These are phyloP conservation scores for Trichophyton benhamiae DNA, from an alignment of 2,329 filamentous ascomycete species.

Conservation along the genomic window DNA sequence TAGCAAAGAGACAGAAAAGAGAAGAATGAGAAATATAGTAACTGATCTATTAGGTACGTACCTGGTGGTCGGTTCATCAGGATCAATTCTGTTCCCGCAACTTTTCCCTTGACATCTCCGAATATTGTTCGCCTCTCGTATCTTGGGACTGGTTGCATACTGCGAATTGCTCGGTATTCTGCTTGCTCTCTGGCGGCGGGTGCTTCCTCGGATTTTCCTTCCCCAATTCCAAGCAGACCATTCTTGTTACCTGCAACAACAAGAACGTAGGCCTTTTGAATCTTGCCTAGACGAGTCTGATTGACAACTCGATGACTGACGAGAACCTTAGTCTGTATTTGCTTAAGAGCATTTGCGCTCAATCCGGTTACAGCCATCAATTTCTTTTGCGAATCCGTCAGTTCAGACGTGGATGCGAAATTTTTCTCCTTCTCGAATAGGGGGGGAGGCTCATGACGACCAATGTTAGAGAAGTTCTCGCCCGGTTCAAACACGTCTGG, in stretches of 20 bases:
- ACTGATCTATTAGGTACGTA: slow-evolving; percentile 35
- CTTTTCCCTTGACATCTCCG: slow-evolving; percentile 70
- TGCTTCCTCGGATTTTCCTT: slow-evolving; percentile 72
- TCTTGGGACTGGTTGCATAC: slow-evolving; percentile 80
- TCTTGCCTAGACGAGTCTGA: slow-evolving; percentile 93
- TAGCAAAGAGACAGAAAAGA: background rate
- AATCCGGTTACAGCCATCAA: slow-evolving; percentile 48
- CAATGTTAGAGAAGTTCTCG: slow-evolving; percentile 21
- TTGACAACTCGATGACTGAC: slow-evolving; percentile 67
- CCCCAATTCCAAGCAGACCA: slow-evolving; percentile 75
- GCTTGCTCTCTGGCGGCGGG: slow-evolving; percentile 59
- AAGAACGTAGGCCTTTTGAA: slow-evolving; percentile 61
- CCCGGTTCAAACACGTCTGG: slow-evolving; percentile 40
- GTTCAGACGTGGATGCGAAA: slow-evolving; percentile 9
- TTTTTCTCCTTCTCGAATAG: slow-evolving; percentile 18
- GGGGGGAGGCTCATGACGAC: slow-evolving; percentile 15
- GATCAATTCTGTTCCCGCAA: slow-evolving; percentile 75
- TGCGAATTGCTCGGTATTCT: slow-evolving; percentile 68
- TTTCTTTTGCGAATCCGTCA: slow-evolving; percentile 25
- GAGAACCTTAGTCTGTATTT: slow-evolving; percentile 57
- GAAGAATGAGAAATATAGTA: background rate
- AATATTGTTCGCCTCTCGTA: slow-evolving; percentile 91
- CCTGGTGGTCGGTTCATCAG: slow-evolving; percentile 76
- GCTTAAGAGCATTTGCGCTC: slow-evolving; percentile 23
- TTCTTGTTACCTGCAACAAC: slow-evolving; percentile 77